Evolutionary conservation across 2,329 filamentous ascomycete species (phyloP), one percentile per base, ranked within the genome.

Genomic region (Westerdykella sp.): DNA sequence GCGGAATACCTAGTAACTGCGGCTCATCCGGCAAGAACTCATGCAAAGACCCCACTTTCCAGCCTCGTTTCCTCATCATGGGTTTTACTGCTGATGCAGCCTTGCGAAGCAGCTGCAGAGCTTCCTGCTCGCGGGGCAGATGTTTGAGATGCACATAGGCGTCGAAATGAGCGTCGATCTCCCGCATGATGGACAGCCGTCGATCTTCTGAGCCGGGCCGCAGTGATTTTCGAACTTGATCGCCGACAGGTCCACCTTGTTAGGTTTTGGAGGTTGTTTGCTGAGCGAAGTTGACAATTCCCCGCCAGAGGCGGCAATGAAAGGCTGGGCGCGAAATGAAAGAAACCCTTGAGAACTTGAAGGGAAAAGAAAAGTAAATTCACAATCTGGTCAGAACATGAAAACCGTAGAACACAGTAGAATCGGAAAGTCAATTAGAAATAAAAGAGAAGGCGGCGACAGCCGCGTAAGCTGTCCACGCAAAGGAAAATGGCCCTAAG

Each of bases 11-110:
- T 34, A 95, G 70, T 1, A 95, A 73, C 52, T 85, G 85, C 25
- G 73, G 68, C 55, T 93, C 77, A 11, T 80, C 73, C 1, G 91
- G 91, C 47, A 87, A 85, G 68, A 97, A 95, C 64, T 97, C 91
- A 39, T 83, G 81, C 13, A 97, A 76, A 38, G 85, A 79, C 22
- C 78, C 76, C 28, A 97, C 87, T 49, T 74, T 83, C 87, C 89
- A 97, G 43, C 76, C 76, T 35, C 87, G 80, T 38, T 87, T 87
- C 51, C 88, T 78, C 90, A 97, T 97, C 49, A 97, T 87, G 14
- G 91, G 91, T 65, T 95, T 96, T 48, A 96, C 90, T 44, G 94
- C 69, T 21, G 89, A 95, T 2, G 88, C 88, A 34, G 94, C 77
- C 66, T 85, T 90, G 57, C 82, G 85, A 18, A 97, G 75, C 44